These are phyloP conservation scores for Aspergillus coremiiformis DNA, from an alignment of 495 filamentous ascomycete species.

Conservation along the genomic window DNA sequence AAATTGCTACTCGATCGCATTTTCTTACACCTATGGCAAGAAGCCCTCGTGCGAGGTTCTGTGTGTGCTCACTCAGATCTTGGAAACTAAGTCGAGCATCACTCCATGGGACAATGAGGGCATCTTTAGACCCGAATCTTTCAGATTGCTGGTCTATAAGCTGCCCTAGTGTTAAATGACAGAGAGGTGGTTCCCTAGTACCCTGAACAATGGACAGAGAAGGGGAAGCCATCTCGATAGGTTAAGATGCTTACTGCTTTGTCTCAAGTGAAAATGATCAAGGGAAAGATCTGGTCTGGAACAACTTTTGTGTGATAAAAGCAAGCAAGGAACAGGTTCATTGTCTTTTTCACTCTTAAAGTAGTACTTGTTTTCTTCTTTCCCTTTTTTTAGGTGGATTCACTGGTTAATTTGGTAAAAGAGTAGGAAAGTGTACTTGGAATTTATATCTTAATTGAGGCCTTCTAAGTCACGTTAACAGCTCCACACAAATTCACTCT, in stretches of 20 bases:
- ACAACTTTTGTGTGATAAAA: background rate
- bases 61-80: background rate
- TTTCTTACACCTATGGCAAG: background rate
- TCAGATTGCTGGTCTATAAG: background rate
- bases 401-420: too few species aligned
- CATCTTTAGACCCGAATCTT: background rate
- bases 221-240: background rate
- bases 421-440: too few species aligned
- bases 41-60: background rate
- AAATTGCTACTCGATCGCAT: constrained; percentile 20
- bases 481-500: too few species aligned
- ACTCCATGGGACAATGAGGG: background rate
- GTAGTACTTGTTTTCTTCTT: too few species aligned
- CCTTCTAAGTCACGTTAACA: too few species aligned
- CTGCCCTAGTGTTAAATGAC: background rate
- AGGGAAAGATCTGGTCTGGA: background rate
- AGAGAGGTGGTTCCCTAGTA: background rate
- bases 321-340: background rate
- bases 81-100: background rate
- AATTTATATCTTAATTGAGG: too few species aligned
- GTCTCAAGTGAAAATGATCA: background rate
- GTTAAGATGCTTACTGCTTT: background rate
- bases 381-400: too few species aligned
- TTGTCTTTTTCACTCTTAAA: too few species aligned
- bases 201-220: background rate